phyloP scores from a whole-genome alignment of 768 basidiomycete species.

The Mycena indigotica region DNA sequence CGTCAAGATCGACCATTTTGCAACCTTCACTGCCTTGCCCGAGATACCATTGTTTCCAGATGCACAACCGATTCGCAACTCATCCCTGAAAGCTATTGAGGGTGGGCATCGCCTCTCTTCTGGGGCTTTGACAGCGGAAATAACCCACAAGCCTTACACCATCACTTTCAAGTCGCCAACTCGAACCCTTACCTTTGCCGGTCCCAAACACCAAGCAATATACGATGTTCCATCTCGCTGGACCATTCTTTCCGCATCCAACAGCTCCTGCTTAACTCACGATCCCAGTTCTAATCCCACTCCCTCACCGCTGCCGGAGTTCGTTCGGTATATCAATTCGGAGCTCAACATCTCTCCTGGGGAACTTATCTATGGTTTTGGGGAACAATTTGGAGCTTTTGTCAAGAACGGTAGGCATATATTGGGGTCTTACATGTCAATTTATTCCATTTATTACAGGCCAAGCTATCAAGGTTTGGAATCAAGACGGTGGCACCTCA shows the following conservation, averaged over 20 bases:
- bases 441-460: constrained; percentile 34
- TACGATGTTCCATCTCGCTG: constrained; percentile 59
- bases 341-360: constrained; percentile 70
- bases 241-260: constrained; percentile 52
- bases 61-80: constrained; percentile 48
- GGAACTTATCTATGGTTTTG: constrained; percentile 73
- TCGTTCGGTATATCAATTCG: constrained; percentile 52
- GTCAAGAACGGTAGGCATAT: constrained; percentile 68
- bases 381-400: constrained; percentile 75
- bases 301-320: constrained; percentile 43
- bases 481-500: constrained; percentile 75
- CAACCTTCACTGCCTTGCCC: constrained; percentile 43
- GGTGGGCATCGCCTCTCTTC: constrained; percentile 39
- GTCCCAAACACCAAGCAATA: constrained; percentile 56
- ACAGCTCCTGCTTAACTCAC: constrained; percentile 57
- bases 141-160: constrained; percentile 62
- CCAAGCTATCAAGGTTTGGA: constrained; percentile 67
- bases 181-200: constrained; percentile 49
- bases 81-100: constrained; percentile 37
- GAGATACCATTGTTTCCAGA: constrained; percentile 66
- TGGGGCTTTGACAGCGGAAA: constrained; percentile 54
- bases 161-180: constrained; percentile 60
- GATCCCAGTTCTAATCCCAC: constrained; percentile 62
- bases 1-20: constrained; percentile 59
- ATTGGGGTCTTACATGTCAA: constrained; percentile 25